Evolutionary conservation across 75 land plant genomes (phyloP).

Genomic region (Cupressus sempervirens): DNA sequence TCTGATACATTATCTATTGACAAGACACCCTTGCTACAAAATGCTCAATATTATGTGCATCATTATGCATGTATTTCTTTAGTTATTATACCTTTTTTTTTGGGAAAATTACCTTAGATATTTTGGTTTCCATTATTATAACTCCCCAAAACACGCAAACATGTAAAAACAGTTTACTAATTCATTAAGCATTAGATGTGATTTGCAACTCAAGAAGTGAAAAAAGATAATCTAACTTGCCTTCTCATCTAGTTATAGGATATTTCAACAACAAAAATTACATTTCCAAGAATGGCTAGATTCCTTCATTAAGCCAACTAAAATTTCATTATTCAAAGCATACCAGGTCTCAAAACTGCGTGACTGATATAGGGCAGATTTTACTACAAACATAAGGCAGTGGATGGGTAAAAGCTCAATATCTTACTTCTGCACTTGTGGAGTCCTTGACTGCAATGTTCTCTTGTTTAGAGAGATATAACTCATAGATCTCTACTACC

Average conservation of each 20-base stretch:
- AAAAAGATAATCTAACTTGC: neutral
- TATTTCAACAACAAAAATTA: neutral
- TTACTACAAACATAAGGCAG: neutral
- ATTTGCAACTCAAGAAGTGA: neutral
- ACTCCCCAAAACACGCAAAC: neutral
- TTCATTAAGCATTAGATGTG: neutral
- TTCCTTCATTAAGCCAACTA: neutral
- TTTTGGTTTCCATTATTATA: neutral
- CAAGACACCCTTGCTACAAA: neutral
- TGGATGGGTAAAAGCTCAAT: neutral
- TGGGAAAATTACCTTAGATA: neutral
- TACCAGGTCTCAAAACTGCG: neutral
- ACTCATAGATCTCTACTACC: slow-evolving; percentile 66
- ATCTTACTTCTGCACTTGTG: neutral
- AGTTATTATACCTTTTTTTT: neutral
- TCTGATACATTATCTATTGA: neutral
- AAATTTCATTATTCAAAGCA: neutral
- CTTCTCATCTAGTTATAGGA: neutral
- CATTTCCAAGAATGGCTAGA: neutral
- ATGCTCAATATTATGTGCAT: no score
- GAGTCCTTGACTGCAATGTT: slow-evolving; percentile 41
- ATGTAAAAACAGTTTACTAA: neutral
- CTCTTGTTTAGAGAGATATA: slow-evolving; percentile 51
- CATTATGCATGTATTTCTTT: no score
- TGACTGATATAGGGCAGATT: neutral